Conservation (phyloP, 805 yeast genomes). For the Teunomyces funiuensis region DNA sequence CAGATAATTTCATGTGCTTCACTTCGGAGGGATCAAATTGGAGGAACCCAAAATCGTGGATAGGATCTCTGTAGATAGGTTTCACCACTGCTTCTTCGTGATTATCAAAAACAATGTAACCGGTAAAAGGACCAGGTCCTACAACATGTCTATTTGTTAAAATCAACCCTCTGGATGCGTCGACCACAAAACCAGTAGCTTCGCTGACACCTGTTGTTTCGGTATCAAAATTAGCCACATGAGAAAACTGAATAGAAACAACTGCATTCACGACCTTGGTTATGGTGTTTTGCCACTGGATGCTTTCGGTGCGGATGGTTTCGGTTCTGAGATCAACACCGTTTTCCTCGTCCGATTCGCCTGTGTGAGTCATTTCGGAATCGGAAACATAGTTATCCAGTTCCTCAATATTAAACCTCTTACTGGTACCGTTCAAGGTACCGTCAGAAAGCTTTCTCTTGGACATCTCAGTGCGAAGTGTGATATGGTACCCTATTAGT, state of each 20-base stretch:
- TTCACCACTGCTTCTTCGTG: slow-evolving; percentile 89
- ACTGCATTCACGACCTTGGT: slow-evolving; percentile 80
- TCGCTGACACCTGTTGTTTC: slow-evolving; percentile 79
- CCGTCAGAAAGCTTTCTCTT: slow-evolving; percentile 14
- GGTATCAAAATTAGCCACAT: slow-evolving; percentile 83
- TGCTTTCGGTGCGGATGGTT: slow-evolving; percentile 19
- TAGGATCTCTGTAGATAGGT: slow-evolving; percentile 90
- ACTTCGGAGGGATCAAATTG: slow-evolving; percentile 70
- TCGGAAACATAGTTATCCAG: slow-evolving; percentile 13
- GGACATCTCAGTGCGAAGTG: background rate
- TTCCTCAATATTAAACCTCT: slow-evolving; percentile 5
- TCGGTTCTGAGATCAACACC: slow-evolving; percentile 12
- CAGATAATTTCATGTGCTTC: slow-evolving; percentile 70
- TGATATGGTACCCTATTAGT: background rate
- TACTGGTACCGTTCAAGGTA: slow-evolving; percentile 6
- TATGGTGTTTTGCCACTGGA: slow-evolving; percentile 75
- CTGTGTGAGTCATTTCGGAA: background rate
- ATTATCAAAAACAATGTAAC: slow-evolving; percentile 89
- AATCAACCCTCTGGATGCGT: slow-evolving; percentile 75
- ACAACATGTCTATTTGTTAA: slow-evolving; percentile 93
- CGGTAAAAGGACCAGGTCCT: slow-evolving; percentile 92
- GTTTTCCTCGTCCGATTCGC: slow-evolving; percentile 4
- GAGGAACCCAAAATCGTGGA: slow-evolving; percentile 91
- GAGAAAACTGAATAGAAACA: slow-evolving; percentile 86
- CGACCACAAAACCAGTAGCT: slow-evolving; percentile 96